Percentiles rank a stretch among this genome's conserved stretches.
Conservation (phyloP, 768 basidiomycete genomes). For the Tricholoma bakamatsutake region DNA sequence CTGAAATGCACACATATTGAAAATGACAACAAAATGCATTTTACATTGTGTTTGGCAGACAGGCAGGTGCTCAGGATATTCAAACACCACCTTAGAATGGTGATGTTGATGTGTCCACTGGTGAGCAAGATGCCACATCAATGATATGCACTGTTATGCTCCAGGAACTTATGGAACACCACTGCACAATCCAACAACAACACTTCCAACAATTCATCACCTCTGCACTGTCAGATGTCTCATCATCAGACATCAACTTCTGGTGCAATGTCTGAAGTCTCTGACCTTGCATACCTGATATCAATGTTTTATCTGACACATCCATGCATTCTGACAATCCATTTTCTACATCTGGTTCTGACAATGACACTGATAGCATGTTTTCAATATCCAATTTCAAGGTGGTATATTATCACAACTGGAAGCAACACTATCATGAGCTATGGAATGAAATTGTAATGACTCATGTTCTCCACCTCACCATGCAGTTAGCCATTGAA, state of each 20-base stretch:
- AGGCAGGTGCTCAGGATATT: too few relatives aligned
- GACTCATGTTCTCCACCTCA: not conserved
- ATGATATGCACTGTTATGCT: not conserved
- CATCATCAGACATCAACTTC: not conserved
- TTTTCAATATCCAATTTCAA: not conserved
- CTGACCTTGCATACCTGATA: not conserved
- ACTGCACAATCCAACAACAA: not conserved
- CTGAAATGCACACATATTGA: too few relatives aligned
- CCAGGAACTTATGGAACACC: not conserved
- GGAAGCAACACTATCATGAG: too few relatives aligned
- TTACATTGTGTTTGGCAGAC: too few relatives aligned
- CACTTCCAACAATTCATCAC: not conserved
- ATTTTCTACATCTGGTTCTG: not conserved
- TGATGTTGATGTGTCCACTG: too few relatives aligned
- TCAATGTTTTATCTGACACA: not conserved
- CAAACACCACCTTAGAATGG: too few relatives aligned
- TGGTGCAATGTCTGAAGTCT: not conserved
- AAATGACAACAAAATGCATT: too few relatives aligned
- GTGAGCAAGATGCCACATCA: not conserved
- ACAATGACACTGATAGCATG: not conserved
- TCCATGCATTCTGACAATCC: not conserved
- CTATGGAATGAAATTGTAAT: not conserved
- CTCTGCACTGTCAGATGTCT: not conserved
- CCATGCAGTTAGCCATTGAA: too few relatives aligned
- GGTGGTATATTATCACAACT: not conserved